Evolutionary conservation across 345 rosid species (phyloP), one percentile per base, ranked within the genome.

Genomic region (Garcia nutans): DNA sequence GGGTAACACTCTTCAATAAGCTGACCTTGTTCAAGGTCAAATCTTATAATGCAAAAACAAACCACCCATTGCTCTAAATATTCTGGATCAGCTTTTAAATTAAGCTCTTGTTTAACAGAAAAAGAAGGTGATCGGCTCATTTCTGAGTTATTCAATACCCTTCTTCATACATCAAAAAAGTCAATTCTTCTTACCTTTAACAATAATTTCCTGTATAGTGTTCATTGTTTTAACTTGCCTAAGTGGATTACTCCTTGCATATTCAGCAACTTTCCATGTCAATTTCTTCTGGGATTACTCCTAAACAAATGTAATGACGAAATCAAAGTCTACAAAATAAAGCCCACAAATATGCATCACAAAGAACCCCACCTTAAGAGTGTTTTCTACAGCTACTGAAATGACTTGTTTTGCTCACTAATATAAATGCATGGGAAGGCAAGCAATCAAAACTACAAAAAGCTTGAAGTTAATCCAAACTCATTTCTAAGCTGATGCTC

Each of bases 1-100:
- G 99, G 99, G 70, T 90, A 92, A 83, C 97, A 92, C 80, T 88
- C 93, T 86, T 96, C 99, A 67, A 92, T 85, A 49, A 96, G 88
- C 95, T 96, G 98, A 15, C 99, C 99, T 78, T 89, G 97, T 77
- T 96, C 97, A 19, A 96, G 94, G 82, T 96, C 99, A 82, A 96
- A 96, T 76, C 97, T 89, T 85, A 93, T 86, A 76, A 86, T 75
- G 81, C 97, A 96, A 80, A 96, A 92, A 75, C 97, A 93, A 76
- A 87, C 89, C 74, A 86, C 84, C 99, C 99, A 96, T 82, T 81
- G 87, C 82, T 80, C 86, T 78, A 93, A 70, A 75, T 90, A 84
- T 76, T 88, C 97, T 0, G 83, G 91, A 82, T 90, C 91, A 5
- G 87, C 83, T 79, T 84, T 91, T 71, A 90, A 73, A 76, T 81